Base-by-base conservation (phyloP, 768 basidiomycete genomes). In the Kwoniella sp. region DNA sequence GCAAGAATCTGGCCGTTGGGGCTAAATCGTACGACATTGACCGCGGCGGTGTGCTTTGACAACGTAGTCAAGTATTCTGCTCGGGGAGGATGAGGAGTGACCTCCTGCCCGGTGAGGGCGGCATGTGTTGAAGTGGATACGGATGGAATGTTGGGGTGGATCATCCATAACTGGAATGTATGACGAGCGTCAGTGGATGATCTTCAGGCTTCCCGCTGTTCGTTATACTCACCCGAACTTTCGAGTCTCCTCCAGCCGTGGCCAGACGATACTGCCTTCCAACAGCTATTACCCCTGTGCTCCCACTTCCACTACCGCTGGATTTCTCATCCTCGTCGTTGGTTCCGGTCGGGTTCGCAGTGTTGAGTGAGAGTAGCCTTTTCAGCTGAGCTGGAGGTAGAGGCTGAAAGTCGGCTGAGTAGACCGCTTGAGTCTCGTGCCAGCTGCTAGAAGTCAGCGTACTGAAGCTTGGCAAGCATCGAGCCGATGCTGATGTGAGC, bases 21-120 rank as follows among this genome's bases (percentile, higher is more conserved):
- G 64, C 88, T 92, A 76, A 87, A 99, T 39, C 95, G 79, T 23
- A 93, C 93, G 6, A 95, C 93, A 60, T 99, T 99, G 46, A 99
- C 93, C 3, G 91, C 83, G 15, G 88, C 89, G 12, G 88, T 89
- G 74, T 99, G 95, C 68, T 89, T 83, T 65, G 81, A 85, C 47
- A 99, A 81, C 0, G 95, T 98, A 4, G 95, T 86, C 25, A 98
- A 84, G 70, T 96, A 99, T 70, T 98, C 95, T 37, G 93, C 88
- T 55, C 89, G 83, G n/a, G 95, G 88, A 0, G 82, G 82, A 51
- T 83, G 82, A 36, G 78, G 76, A 14, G 78, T 70, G 25, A 73
- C 58, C 53, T 70, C 63, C 61, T 65, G 70, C 29, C 67, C 61
- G 5, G 52, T 67, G 22, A 46, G 34, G 27, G 60, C 57, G 1